A percentile compares a stretch with the other conserved stretches of the same genome.
phyloP scores from a whole-genome alignment of 2,329 filamentous ascomycete genomes.

The Aschersonia sp. region DNA sequence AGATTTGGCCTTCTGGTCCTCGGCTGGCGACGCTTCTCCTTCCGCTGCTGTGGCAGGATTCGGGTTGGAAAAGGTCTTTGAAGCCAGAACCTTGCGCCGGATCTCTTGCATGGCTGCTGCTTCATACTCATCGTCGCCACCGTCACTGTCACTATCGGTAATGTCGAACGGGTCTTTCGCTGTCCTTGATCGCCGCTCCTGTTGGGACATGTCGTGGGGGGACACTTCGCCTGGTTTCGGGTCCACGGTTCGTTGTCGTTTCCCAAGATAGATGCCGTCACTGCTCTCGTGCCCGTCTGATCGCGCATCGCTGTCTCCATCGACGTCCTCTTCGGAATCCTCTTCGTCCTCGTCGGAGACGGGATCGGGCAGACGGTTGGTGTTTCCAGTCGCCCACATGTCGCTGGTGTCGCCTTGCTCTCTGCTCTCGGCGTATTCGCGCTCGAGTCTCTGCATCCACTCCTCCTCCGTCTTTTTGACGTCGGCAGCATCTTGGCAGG shows the following conservation, averaged over 20 bases:
- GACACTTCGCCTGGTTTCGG: constrained; percentile 4
- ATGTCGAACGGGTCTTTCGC: constrained; percentile 57
- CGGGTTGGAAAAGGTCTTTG: constrained; percentile 60
- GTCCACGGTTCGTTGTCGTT: constrained; percentile 31
- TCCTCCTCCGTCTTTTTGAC: constrained; percentile 73
- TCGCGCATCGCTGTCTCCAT: constrained; percentile 22
- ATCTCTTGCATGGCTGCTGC: constrained; percentile 73
- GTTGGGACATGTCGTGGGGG: constrained; percentile 2
- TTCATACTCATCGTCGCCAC: not conserved
- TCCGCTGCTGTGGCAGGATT: constrained; percentile 28
- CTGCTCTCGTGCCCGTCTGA: constrained; percentile 27
- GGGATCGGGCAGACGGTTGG: constrained; percentile 49
- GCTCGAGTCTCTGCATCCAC: constrained; percentile 82
- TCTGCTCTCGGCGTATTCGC: constrained; percentile 72
- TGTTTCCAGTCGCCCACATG: constrained; percentile 83
- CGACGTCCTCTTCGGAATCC: constrained; percentile 18
- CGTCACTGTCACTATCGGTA: constrained; percentile 57
- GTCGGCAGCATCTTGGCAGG: constrained; percentile 64
- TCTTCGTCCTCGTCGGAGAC: constrained; percentile 42
- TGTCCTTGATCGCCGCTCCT: constrained; percentile 18
- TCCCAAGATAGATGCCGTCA: constrained; percentile 48
- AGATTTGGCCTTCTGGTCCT: constrained; percentile 36
- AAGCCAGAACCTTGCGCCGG: constrained; percentile 74
- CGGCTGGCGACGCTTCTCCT: too few relatives aligned
- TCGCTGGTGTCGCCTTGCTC: constrained; percentile 55